Percentiles rank a stretch among this genome's conserved stretches.
phyloP scores from a whole-genome alignment of 2,329 filamentous ascomycete species.

The Aspergillus nomiae region DNA sequence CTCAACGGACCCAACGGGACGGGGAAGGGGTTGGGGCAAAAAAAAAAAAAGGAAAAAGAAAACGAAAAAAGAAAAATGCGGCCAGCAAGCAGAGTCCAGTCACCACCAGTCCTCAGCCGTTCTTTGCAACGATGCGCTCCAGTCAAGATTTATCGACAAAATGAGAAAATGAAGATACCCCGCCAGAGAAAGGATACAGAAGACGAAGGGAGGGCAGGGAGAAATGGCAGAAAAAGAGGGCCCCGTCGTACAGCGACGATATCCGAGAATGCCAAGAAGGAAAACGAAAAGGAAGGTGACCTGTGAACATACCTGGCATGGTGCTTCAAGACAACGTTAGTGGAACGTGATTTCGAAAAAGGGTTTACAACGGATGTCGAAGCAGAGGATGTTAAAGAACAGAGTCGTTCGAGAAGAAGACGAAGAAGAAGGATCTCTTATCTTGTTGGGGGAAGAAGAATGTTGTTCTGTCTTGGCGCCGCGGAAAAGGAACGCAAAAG shows the following conservation, averaged over 20 bases:
- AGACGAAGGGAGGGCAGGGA: neutral
- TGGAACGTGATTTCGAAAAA: neutral
- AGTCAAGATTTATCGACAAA: neutral
- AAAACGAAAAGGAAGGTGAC: neutral
- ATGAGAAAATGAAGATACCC: neutral
- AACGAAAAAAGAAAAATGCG: constrained; percentile 6
- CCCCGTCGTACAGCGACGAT: constrained; percentile 4
- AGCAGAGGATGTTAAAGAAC: neutral
- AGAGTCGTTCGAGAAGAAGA: neutral
- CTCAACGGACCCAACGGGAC: neutral
- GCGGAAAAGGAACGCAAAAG: neutral
- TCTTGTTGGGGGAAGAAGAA: neutral
- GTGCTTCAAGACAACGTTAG: neutral
- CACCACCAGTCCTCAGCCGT: neutral
- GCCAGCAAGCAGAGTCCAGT: neutral
- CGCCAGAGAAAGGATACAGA: neutral
- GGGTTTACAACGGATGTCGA: neutral
- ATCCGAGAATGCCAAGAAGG: constrained; percentile 14
- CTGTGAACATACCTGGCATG: constrained; percentile 7
- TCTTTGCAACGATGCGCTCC: neutral
- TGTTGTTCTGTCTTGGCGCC: constrained; percentile 1
- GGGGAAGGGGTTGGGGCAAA: neutral
- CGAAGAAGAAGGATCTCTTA: neutral
- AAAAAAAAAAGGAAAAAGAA: constrained; percentile 6
- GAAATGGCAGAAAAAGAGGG: constrained; percentile 1